Evolutionary conservation across 345 rosid species (phyloP), one percentile per base, ranked within the genome.

Genomic region (Raphanus raphanistrum): DNA sequence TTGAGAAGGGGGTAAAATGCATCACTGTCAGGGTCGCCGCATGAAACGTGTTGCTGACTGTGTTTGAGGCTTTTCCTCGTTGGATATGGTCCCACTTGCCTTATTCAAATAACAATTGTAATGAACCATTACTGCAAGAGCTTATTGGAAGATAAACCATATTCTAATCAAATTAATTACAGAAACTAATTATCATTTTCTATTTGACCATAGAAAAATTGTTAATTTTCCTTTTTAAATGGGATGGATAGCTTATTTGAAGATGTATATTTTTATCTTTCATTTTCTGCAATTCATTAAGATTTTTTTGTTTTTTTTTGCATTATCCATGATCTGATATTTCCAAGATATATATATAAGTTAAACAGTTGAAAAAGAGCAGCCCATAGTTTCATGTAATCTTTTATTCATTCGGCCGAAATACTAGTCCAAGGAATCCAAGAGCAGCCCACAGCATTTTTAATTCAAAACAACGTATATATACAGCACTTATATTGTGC

Each of bases 1-100:
- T 21, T 21, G 21, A 21, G 21, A 21, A 21, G 43, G 43, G 58
- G 64, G 66, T 16, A 1, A 48, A 21, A 69, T 36, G 31, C 31
- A 50, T 73, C 65, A 61, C 5, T 63, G 67, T 74, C 78, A 78
- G 63, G 48, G 8, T 35, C 75, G 82, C 71, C 79, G 63, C 79
- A 74, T 70, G 75, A 79, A 79, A 79, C 79, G 82, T 79, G 82
- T 55, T 21, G 82, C 82, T 73, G 82, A 73, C 82, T 79, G 78
- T 79, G 78, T 79, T 9, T 79, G 45, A 29, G 50, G 58, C 74
- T 60, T 79, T 61, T 73, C 70, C 78, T 73, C 13, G 74, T 73
- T 68, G 82, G 74, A 79, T 48, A 12, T 29, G 73, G 64, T 59
- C 77, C 76, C 68, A 71, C 68, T 64, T 41, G 29, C 13, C 28